Base-by-base conservation (phyloP, 2,329 filamentous ascomycete species). In the Ceratocystis colombiana region DNA sequence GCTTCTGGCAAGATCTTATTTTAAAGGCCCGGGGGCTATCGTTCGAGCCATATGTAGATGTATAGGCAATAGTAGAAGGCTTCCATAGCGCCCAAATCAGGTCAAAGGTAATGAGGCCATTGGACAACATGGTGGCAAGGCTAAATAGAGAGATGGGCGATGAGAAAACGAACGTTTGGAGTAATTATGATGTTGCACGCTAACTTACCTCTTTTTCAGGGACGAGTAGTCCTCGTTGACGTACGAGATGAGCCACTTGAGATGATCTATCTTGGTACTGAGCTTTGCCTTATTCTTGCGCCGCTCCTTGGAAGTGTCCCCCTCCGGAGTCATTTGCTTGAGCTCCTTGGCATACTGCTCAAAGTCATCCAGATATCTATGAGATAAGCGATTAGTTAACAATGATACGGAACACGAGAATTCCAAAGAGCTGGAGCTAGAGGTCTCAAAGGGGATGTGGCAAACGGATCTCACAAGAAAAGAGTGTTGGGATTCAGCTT, bases 81-180 rank as follows among this genome's bases (percentile, higher is more conserved):
- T 94, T 95, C 82, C 88, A 95, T 2, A 96, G 77, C 0, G 90
- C 90, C 91, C 91, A 96, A 0, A 95, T 78, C 1, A 95, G 80
- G 67, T 96, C 90, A 71, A 92, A 96, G 0, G 90, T 95, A 73
- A 96, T 95, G 57, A 90, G 85, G 7, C 90, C 89, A 41, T 87
- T 88, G 69, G 90, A 83, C 1, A 96, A 79, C 76, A 96, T 84
- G 0, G 90, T 88, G 70, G 91, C 87, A 0, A 96, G 80, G 1
- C 87, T 88, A 74, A 5, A 8, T 3, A 25, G 8, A 37, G 25
- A 8, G 5, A 12, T 44, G 10, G 20, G 20, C 20, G 37, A 17
- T 17, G 37, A 41, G 37, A 41, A 41, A 3, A 41, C 10, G 37
- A 3, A 41, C 37, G 10, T 41, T 4, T 41, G 37, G 4, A 12